Evolutionary conservation across 768 basidiomycete species (phyloP).

Genomic region (Galerina sulciceps): DNA sequence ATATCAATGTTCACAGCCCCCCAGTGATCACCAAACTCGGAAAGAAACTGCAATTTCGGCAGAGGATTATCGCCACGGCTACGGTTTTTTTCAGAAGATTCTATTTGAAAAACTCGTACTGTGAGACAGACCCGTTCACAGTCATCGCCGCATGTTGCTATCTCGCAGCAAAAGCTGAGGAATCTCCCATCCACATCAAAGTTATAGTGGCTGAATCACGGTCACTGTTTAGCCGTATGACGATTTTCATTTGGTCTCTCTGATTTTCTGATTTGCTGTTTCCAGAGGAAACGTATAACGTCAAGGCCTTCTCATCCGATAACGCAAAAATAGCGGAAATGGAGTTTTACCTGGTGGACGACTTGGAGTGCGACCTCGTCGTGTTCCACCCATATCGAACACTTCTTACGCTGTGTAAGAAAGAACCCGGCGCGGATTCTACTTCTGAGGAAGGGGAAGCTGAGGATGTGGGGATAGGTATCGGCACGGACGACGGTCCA

Average conservation of each 20-base stretch:
- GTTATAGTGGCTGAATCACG: constrained; percentile 86
- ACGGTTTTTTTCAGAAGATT: constrained; percentile 96
- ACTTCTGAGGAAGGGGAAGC: constrained; percentile 57
- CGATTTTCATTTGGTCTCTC: neutral
- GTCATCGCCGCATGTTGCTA: constrained; percentile 94
- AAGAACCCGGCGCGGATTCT: constrained; percentile 40
- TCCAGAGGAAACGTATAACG: constrained; percentile 66
- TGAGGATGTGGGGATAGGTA: constrained; percentile 55
- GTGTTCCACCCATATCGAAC: constrained; percentile 97
- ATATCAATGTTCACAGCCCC: neutral
- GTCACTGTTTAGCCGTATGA: constrained; percentile 71
- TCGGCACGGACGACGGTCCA: constrained; percentile 54
- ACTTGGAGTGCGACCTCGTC: constrained; percentile 92
- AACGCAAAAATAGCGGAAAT: constrained; percentile 95
- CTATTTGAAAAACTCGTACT: constrained; percentile 94
- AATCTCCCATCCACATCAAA: constrained; percentile 94
- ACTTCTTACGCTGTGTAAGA: constrained; percentile 75
- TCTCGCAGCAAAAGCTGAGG: constrained; percentile 96
- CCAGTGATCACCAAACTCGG: constrained; percentile 87
- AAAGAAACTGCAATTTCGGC: constrained; percentile 80
- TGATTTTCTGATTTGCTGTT: neutral
- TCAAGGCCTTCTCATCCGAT: constrained; percentile 85
- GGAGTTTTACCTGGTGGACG: constrained; percentile 98
- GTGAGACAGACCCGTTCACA: constrained; percentile 94
- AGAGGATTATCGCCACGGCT: constrained; percentile 92